phyloP scores from a whole-genome alignment of 2,329 filamentous ascomycete genomes.

The Cladophialophora psammophila region DNA sequence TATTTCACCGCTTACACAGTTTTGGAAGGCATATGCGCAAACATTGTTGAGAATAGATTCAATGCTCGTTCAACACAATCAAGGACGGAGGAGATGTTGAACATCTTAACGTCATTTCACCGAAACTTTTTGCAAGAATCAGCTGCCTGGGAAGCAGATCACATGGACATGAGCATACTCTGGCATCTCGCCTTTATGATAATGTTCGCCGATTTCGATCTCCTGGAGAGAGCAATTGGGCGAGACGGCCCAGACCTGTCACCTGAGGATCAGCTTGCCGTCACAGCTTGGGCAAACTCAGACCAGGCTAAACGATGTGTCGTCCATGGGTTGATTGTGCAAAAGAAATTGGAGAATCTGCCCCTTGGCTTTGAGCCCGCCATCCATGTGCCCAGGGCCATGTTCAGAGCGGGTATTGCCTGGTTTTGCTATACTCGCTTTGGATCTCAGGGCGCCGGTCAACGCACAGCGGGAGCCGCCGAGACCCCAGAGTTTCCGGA shows the following conservation, averaged over 20 bases:
- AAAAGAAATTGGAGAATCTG: conserved; percentile 39
- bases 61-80: conserved; percentile 27
- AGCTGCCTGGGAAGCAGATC: conserved; percentile 30
- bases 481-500: conserved; percentile 41
- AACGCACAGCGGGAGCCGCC: conserved; percentile 16
- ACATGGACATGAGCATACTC: conserved; percentile 40
- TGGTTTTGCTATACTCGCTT: conserved; percentile 42
- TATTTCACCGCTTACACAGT: conserved; percentile 38
- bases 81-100: conserved; percentile 29
- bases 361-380: conserved; percentile 39
- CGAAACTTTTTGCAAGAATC: conserved; percentile 40
- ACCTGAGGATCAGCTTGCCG: conserved; percentile 29
- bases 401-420: conserved; percentile 39
- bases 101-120: conserved; percentile 32
- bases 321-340: conserved; percentile 39
- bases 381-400: conserved; percentile 41
- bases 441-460: conserved; percentile 24
- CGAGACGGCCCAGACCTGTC: conserved; percentile 41
- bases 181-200: conserved; percentile 45
- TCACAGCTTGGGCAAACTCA: conserved; percentile 41
- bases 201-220: conserved; percentile 43
- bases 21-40: conserved; percentile 39
- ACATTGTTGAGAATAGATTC: conserved; percentile 39
- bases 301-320: conserved; percentile 38
- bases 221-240: conserved; percentile 43